Percentiles rank a stretch among this genome's conserved stretches.
Evolutionary conservation across 1,139 yeast genomes (phyloP).

Genomic region (Lodderomyces pseudojiufengensis): DNA sequence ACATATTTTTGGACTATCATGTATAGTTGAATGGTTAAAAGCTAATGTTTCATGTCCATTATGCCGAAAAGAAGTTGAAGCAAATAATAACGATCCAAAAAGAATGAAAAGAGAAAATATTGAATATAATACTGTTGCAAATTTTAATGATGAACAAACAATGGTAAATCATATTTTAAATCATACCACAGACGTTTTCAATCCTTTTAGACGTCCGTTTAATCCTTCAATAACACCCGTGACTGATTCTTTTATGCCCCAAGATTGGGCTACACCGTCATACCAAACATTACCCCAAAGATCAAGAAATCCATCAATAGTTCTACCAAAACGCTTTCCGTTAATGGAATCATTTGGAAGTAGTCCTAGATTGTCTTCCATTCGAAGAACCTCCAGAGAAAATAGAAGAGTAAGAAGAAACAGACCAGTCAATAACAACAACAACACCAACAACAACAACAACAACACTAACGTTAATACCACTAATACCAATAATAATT

Average conservation of each 20-base stretch:
- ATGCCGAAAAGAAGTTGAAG: slow-evolving; percentile 43
- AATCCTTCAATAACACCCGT: slow-evolving; percentile 40
- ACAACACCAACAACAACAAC: slow-evolving; percentile 1
- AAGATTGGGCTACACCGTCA: slow-evolving; percentile 33
- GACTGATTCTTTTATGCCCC: slow-evolving; percentile 40
- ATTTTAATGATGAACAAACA: slow-evolving; percentile 18
- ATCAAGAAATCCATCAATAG: slow-evolving; percentile 24
- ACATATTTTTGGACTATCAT: slow-evolving; percentile 41
- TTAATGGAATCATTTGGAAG: slow-evolving; percentile 18
- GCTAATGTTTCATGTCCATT: slow-evolving; percentile 43
- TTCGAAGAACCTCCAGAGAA: slow-evolving; percentile 6
- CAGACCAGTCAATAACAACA: slow-evolving; percentile 5
- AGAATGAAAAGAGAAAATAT: slow-evolving; percentile 16
- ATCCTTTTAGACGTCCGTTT: slow-evolving; percentile 35
- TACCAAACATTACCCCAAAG: slow-evolving; percentile 11
- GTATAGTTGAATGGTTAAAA: slow-evolving; percentile 44
- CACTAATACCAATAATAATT: background rate
- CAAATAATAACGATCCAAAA: slow-evolving; percentile 22
- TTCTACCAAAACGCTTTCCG: slow-evolving; percentile 33
- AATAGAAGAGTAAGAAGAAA: slow-evolving; percentile 3
- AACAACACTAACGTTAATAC: background rate
- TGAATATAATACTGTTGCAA: slow-evolving; percentile 12
- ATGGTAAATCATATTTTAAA: slow-evolving; percentile 24
- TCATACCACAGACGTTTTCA: slow-evolving; percentile 38
- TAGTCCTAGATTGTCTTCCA: slow-evolving; percentile 6